Base-by-base conservation (phyloP, 176 grass and related monocot species). In the Dendrocalamus sinicus region DNA sequence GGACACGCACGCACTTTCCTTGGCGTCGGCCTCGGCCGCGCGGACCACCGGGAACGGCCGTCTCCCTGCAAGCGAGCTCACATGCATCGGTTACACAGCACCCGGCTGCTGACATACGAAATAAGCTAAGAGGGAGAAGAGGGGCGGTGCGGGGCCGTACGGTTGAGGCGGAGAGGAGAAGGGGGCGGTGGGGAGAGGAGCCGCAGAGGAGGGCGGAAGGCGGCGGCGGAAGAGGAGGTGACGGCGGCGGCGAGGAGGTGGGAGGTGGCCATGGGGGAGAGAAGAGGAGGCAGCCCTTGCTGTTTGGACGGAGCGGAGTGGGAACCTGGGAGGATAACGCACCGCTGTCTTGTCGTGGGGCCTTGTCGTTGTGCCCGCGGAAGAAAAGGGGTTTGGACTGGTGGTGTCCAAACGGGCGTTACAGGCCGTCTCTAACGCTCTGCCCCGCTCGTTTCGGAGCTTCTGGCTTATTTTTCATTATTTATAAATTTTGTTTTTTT, bases 21-120 rank as follows among this genome's bases (percentile, higher is more conserved):
- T 92, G 70, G 89, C 78, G 45, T 92, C 93, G 22, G 90, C 77
- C 75, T 95, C 90, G 7, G 90, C 69, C 41, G 93, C 86, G 72
- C 71, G 58, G 41, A 95, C 83, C 45, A 85, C 84, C 76, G 78
- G 75, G 68, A 87, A 79, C 44, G 69, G 76, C 26, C 75, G 82
- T 83, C 83, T 90, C 71, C 86, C 85, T 90, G 83, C 76, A 69
- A 75, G 72, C 80, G 72, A 86, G 23, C 71, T 58, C 73, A 61
- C 39, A 73, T 43, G 84, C 55, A 46, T 61, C 43, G 75, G 71
- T 51, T 52, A 61, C 54, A 84, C 58, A 43, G 2, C n/a, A 57
- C 20, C 12, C 15, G 3, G 24, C 35, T 40, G 58, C 39, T 19
- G 23, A 70, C 9, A 13, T 23, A 26, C 22, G 53, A 39, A 57